Conservation (phyloP, 2,329 filamentous ascomycete genomes). For the Talaromyces sp. region DNA sequence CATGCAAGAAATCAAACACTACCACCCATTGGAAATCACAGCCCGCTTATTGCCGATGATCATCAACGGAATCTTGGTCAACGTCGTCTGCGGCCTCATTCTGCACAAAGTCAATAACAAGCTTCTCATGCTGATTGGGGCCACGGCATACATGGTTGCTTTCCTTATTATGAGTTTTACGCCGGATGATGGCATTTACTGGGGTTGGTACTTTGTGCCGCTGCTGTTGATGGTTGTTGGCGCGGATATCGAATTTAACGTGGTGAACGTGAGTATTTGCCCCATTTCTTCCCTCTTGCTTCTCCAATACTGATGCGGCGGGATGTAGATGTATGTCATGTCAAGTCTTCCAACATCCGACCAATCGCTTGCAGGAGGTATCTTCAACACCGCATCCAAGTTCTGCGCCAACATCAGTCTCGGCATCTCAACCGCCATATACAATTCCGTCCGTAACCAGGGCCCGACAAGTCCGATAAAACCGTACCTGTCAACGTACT, state of each 20-base stretch:
- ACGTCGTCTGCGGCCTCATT: constrained; percentile 56
- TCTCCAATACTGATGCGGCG: not conserved
- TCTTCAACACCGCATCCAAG: constrained; percentile 62
- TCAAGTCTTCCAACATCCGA: constrained; percentile 57
- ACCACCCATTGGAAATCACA: constrained; percentile 54
- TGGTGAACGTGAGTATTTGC: constrained; percentile 53
- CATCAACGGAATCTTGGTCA: constrained; percentile 57
- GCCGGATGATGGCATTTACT: constrained; percentile 49
- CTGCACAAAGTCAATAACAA: constrained; percentile 61
- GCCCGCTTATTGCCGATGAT: constrained; percentile 61
- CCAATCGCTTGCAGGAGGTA: constrained; percentile 60
- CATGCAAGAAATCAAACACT: constrained; percentile 53
- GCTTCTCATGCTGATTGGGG: constrained; percentile 51
- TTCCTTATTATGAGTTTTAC: constrained; percentile 56
- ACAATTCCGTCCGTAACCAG: constrained; percentile 18
- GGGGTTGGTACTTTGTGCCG: constrained; percentile 59
- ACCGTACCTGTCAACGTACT: constrained; percentile 25
- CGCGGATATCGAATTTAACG: constrained; percentile 65
- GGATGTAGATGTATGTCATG: constrained; percentile 61
- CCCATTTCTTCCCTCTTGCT: not conserved
- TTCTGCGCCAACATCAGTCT: constrained; percentile 55
- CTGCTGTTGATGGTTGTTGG: constrained; percentile 58
- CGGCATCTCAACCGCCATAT: constrained; percentile 54
- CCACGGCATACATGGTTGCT: constrained; percentile 34
- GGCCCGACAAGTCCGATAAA: constrained; percentile 14